Percentiles rank a stretch among this genome's conserved stretches.
Evolutionary conservation across 2,329 filamentous ascomycete genomes (phyloP).

Genomic region (Calonectria pseudoreteaudii): DNA sequence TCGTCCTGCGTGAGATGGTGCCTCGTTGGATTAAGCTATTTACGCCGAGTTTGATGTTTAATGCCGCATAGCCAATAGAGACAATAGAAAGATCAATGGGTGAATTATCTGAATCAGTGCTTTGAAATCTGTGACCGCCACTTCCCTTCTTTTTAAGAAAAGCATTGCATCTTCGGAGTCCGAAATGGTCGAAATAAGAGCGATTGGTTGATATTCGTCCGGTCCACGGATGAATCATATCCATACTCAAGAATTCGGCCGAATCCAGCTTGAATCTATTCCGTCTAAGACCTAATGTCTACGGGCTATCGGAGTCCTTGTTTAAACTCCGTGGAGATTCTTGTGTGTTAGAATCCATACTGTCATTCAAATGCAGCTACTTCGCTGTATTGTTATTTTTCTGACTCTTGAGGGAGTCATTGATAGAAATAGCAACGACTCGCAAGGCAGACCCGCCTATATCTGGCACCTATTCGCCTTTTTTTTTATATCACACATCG

Average conservation of each 20-base stretch:
- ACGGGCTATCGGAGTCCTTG: background rate
- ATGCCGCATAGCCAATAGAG: background rate
- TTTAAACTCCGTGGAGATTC: background rate
- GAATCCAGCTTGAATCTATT: background rate
- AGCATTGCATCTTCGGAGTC: background rate
- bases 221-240: background rate
- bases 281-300: background rate
- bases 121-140: background rate
- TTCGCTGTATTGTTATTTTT: background rate
- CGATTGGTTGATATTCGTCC: background rate
- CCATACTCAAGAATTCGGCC: background rate
- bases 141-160: background rate
- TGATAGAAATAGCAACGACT: background rate
- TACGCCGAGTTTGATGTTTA: background rate
- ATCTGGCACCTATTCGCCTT: background rate
- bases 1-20: too few species aligned
- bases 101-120: background rate
- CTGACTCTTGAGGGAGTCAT: background rate
- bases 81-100: background rate
- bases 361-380: background rate
- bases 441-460: background rate
- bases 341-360: background rate
- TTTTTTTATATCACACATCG: background rate
- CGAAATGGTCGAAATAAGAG: background rate
- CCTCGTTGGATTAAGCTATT: background rate